Percentiles rank a stretch among this genome's conserved stretches.
phyloP scores from a whole-genome alignment of 306 rosid genomes.

The Purshia tridentata region DNA sequence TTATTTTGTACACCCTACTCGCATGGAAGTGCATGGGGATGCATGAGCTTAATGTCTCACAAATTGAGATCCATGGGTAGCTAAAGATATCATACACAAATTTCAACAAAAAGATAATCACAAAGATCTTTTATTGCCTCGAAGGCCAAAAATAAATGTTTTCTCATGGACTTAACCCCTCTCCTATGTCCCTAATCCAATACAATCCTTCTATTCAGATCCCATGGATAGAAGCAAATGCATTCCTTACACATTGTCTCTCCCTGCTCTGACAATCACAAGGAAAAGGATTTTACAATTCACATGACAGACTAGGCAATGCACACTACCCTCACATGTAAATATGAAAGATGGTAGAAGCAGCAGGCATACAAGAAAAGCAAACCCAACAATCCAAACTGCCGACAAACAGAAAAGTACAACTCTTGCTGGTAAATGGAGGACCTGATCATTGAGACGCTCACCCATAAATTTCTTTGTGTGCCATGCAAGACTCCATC shows the following conservation, averaged over 20 bases:
- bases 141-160: slow-evolving; percentile 36
- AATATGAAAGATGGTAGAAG: slow-evolving; percentile 35
- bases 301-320: slow-evolving; percentile 35
- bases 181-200: slow-evolving; percentile 32
- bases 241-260: slow-evolving; percentile 31
- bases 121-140: slow-evolving; percentile 31
- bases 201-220: slow-evolving; percentile 32
- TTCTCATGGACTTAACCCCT: slow-evolving; percentile 29
- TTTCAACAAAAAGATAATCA: background rate
- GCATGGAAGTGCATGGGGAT: too few relatives aligned
- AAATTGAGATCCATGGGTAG: background rate
- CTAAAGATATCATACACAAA: background rate
- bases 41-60: too few relatives aligned
- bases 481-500: slow-evolving; percentile 25
- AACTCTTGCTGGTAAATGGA: slow-evolving; percentile 32
- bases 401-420: slow-evolving; percentile 27
- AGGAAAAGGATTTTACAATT: slow-evolving; percentile 40
- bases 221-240: slow-evolving; percentile 42
- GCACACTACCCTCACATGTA: slow-evolving; percentile 46
- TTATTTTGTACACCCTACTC: too few relatives aligned
- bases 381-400: slow-evolving; percentile 36
- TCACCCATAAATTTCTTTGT: slow-evolving; percentile 18
- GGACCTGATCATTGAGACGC: slow-evolving; percentile 27
- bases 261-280: slow-evolving; percentile 39
- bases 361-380: slow-evolving; percentile 40